Base-by-base conservation (phyloP, 306 rosid genomes). In the Gleditsia sinensis region DNA sequence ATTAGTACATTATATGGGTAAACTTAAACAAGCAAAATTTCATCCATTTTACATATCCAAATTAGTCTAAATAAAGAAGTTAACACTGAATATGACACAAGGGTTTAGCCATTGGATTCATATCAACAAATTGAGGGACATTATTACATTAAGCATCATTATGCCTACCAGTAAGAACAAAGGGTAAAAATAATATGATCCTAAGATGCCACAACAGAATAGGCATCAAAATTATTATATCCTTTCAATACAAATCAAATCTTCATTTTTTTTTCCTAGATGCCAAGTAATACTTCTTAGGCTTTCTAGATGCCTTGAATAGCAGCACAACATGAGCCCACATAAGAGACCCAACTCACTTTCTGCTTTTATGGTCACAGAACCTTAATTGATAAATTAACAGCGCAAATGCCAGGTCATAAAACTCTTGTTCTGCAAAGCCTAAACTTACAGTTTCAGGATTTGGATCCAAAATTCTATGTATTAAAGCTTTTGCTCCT, bases 401-500 rank as follows among this genome's bases (percentile, higher is more conserved):
- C 27, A 46, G 32, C 28, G 62, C 7, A 36, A 56, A 65, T 40
- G 65, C 58, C 11, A 43, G 61, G 21, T 39, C 30, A 57, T 23
- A 13, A 28, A 21, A 32, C 66, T 67, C 58, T 62, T 69, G 64
- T 45, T 50, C 51, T 46, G 51, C 21, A 33, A 66, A 78, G 43
- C n/a, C 56, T 55, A 67, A 69, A 76, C 96, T 85, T 84, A 90
- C 96, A 60, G 85, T 83, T 75, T 83, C 88, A 75, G 98, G 91
- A 73, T 87, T 88, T 54, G 98, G 91, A 60, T 92, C 91, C 76
- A 92, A 77, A 71, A 88, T 90, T 81, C 85, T 90, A 25, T 79
- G 85, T 43, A 92, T 90, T 79, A 92, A 83, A 46, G 92, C 73
- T 80, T 90, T 92, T 68, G 94, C 91, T 85, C 89, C 96, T 64